Base-by-base conservation (phyloP, 805 yeast species). In the Schwanniomyces polymorphus region DNA sequence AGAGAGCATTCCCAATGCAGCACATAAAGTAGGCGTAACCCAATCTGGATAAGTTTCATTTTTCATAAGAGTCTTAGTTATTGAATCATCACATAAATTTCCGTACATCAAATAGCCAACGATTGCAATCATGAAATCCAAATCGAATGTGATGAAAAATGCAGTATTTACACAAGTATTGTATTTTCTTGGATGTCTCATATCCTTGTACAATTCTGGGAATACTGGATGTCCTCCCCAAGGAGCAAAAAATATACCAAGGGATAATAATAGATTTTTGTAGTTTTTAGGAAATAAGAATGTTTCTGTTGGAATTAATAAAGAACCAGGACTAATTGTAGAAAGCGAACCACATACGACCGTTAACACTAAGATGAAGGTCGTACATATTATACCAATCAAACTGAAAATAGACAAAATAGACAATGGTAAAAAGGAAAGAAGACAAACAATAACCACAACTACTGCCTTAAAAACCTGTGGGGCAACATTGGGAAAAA, bases 171-270 rank as follows among this genome's bases (percentile, higher is more conserved):
- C 71, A 48, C 85, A 75, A 18, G 61, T 59, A n/a, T 61, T 54
- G 60, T 80, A 87, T 57, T 85, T 82, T 25, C 68, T 53, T 6
- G 90, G 90, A 46, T 78, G 84, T 57, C 82, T 75, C 87, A 86
- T 87, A 61, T 86, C 94, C 34, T 79, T 69, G 60, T 81, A 83
- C 38, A 86, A 67, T 56, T 85, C 88, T 2, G 92, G 92, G 54
- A 85, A 85, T 6, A 87, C 84, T 1, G 90, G 88, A 61, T 86
- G 92, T 2, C 94, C 94, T 47, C 92, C 92, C 82, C 88, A 86
- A 10, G 91, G 90, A 3, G 91, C 90, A 76, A 86, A 78, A 48
- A 83, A 75, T 26, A 86, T 74, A 2, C 92, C 92, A 46, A 85
- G 66, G 7, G 86, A 76, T 29, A 81, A 64, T 8, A 80, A 58